Conservation (phyloP, 2,329 filamentous ascomycete species). For the Aureobasidium sp. region DNA sequence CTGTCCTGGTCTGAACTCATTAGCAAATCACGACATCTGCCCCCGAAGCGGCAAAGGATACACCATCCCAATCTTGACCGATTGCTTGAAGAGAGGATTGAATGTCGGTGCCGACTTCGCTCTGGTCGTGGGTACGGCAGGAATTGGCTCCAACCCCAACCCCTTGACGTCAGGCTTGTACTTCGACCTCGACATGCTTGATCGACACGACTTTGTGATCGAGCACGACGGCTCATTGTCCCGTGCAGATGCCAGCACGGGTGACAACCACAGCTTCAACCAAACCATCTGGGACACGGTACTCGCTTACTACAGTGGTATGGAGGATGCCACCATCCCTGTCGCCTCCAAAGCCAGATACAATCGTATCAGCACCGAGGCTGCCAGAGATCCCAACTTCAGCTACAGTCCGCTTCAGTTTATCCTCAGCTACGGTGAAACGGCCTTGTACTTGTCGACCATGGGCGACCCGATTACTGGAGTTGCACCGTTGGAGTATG, state of each 20-base stretch:
- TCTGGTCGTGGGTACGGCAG: not conserved
- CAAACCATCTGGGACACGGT: constrained; percentile 24
- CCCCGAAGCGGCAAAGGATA: constrained; percentile 13
- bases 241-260: constrained; percentile 26
- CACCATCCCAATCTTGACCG: constrained; percentile 8
- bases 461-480: constrained; percentile 28
- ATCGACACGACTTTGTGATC: constrained; percentile 19
- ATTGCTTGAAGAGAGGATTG: constrained; percentile 6
- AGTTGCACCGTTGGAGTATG: constrained; percentile 26
- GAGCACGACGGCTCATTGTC: constrained; percentile 31
- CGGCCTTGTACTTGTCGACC: constrained; percentile 28
- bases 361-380: constrained; percentile 23
- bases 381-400: constrained; percentile 25
- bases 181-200: constrained; percentile 14
- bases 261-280: constrained; percentile 30
- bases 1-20: constrained; percentile 7
- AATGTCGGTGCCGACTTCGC: constrained; percentile 10
- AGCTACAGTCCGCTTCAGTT: constrained; percentile 26
- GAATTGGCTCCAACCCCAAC: constrained; percentile 12
- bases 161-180: not conserved
- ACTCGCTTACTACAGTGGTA: constrained; percentile 21
- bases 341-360: constrained; percentile 24
- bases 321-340: constrained; percentile 21
- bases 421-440: constrained; percentile 30
- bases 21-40: constrained; percentile 13